These are phyloP conservation scores for Vachellia pachyceras DNA, from an alignment of 306 rosid genomes.

Conservation along the genomic window DNA sequence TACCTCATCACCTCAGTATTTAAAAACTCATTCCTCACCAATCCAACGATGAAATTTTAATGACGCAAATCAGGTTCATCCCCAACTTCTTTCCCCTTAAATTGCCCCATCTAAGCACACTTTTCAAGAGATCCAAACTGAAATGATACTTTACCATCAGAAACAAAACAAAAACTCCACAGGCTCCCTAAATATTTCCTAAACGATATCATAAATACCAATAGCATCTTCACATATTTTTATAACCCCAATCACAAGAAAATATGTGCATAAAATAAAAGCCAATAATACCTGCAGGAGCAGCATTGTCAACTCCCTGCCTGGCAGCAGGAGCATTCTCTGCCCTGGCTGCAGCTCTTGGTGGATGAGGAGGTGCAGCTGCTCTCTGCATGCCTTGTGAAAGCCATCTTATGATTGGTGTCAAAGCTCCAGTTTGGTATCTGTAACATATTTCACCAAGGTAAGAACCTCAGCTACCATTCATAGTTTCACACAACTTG, in stretches of 20 bases:
- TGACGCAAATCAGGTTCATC: neutral
- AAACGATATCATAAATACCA: slow-evolving; percentile 23
- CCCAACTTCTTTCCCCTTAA: neutral
- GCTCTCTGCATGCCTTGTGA: slow-evolving; percentile 97
- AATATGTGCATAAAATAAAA: slow-evolving; percentile 30
- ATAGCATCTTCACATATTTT: slow-evolving; percentile 8
- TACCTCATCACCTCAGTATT: neutral
- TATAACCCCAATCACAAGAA: slow-evolving; percentile 13
- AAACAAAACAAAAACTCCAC: neutral
- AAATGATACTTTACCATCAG: neutral
- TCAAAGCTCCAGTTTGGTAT: slow-evolving; percentile 92
- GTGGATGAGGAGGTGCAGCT: slow-evolving; percentile 89
- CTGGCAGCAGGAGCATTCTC: slow-evolving; percentile 78
- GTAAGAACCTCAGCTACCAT: slow-evolving; percentile 38
- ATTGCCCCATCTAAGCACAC: neutral
- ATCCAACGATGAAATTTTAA: neutral
- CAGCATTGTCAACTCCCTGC: slow-evolving; percentile 66
- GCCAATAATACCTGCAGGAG: slow-evolving; percentile 65
- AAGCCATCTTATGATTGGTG: slow-evolving; percentile 89
- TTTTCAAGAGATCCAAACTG: neutral
- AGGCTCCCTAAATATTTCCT: slow-evolving; percentile 8
- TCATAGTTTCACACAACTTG: slow-evolving; percentile 14
- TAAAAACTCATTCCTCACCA: neutral
- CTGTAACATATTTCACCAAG: slow-evolving; percentile 53
- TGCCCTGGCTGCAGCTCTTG: slow-evolving; percentile 77